Percentiles rank a stretch among this genome's conserved stretches.
These are phyloP conservation scores for Boechera divaricarpa DNA, from an alignment of 345 rosid genomes.

Conservation along the genomic window DNA sequence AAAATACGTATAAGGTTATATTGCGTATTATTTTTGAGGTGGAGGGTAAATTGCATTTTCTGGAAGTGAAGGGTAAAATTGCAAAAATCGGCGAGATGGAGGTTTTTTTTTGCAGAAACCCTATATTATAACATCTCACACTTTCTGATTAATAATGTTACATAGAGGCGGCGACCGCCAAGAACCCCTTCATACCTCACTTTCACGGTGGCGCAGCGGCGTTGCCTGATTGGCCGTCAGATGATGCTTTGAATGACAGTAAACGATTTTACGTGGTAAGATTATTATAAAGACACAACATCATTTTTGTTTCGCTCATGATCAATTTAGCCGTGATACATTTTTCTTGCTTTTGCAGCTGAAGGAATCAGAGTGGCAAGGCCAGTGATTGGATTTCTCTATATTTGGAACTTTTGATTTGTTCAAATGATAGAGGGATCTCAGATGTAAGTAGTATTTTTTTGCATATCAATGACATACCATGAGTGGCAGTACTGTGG, in stretches of 20 bases:
- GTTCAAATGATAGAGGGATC: neutral
- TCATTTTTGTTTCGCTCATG: neutral
- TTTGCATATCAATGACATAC: neutral
- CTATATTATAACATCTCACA: too few species aligned
- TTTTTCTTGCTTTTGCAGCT: slow-evolving; percentile 12
- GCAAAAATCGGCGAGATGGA: too few species aligned
- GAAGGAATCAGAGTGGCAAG: neutral
- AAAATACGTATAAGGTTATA: too few species aligned
- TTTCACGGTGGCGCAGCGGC: neutral
- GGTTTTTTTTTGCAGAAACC: too few species aligned
- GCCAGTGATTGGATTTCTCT: neutral
- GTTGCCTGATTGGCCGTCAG: slow-evolving; percentile 7
- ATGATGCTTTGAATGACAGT: neutral
- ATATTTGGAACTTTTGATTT: slow-evolving; percentile 1
- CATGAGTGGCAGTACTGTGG: neutral
- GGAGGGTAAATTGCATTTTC: too few species aligned
- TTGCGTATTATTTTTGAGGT: too few species aligned
- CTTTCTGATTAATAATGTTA: neutral
- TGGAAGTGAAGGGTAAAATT: too few species aligned
- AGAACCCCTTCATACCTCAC: slow-evolving; percentile 1
- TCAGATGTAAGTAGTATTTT: neutral
- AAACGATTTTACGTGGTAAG: neutral
- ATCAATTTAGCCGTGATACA: neutral
- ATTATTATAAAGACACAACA: neutral
- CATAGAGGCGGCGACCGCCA: neutral